Conservation (phyloP, 2,329 filamentous ascomycete species). For the Elsinoe necatrix region DNA sequence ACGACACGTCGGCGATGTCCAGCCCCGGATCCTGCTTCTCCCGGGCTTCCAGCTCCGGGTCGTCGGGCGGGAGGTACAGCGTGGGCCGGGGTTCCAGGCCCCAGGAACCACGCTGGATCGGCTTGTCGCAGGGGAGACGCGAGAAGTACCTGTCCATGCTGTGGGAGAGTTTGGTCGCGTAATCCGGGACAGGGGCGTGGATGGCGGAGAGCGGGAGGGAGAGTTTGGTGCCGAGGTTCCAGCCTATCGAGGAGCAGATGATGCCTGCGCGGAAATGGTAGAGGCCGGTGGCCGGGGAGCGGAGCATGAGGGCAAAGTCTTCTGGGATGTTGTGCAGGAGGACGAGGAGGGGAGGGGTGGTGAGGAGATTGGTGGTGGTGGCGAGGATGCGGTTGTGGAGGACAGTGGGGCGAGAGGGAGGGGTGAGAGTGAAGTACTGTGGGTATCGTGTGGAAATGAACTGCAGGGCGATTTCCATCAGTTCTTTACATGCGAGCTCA, state of each 20-base stretch:
- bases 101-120: slow-evolving; percentile 81
- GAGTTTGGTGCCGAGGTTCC: slow-evolving; percentile 68
- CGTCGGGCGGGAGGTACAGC: slow-evolving; percentile 63
- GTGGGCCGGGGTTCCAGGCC: slow-evolving; percentile 67
- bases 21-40: slow-evolving; percentile 50
- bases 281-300: slow-evolving; percentile 60
- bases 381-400: slow-evolving; percentile 63
- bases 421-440: slow-evolving; percentile 57
- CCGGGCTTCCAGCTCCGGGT: slow-evolving; percentile 56
- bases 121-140: slow-evolving; percentile 62
- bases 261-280: slow-evolving; percentile 69
- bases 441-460: slow-evolving; percentile 74
- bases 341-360: slow-evolving; percentile 57
- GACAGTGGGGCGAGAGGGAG: slow-evolving; percentile 38
- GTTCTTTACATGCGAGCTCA: slow-evolving; percentile 70
- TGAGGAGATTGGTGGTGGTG: slow-evolving; percentile 52
- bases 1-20: slow-evolving; percentile 50
- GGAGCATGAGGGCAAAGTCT: slow-evolving; percentile 70
- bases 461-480: slow-evolving; percentile 79
- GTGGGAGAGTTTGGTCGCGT: slow-evolving; percentile 78
- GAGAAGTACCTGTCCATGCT: slow-evolving; percentile 85
- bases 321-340: slow-evolving; percentile 73
- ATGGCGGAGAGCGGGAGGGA: slow-evolving; percentile 62
- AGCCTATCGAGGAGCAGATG: slow-evolving; percentile 71
- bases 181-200: slow-evolving; percentile 68